Percentiles rank a stretch among this genome's conserved stretches.
These are phyloP conservation scores for Solanum pennellii DNA, from an alignment of 257 asterid genomes.

Conservation along the genomic window DNA sequence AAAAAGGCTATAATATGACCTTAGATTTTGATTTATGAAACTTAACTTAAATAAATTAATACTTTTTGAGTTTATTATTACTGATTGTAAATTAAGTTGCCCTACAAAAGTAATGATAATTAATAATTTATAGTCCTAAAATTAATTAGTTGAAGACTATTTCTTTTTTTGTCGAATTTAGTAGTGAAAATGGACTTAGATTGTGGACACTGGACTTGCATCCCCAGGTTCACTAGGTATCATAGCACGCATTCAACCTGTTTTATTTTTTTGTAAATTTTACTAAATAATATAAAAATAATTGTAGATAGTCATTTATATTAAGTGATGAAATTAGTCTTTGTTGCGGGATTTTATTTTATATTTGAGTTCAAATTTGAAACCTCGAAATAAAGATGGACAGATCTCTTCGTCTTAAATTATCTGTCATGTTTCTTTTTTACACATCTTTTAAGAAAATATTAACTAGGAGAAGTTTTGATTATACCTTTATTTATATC, in stretches of 20 bases:
- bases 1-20: neutral
- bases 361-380: neutral
- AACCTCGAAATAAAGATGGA: neutral
- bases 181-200: neutral
- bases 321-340: neutral
- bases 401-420: neutral
- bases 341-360: accelerated
- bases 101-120: too few relatives aligned
- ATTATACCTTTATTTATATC: too few relatives aligned
- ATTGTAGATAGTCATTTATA: neutral
- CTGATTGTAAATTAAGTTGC: neutral
- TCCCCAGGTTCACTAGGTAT: neutral
- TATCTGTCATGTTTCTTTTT: too few relatives aligned
- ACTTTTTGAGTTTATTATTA: neutral
- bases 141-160: neutral
- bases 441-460: too few relatives aligned
- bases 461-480: too few relatives aligned
- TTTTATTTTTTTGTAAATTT: neutral
- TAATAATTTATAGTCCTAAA: neutral
- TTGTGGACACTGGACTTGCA: neutral
- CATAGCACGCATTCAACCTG: neutral
- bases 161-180: neutral
- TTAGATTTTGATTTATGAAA: neutral
- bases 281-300: neutral
- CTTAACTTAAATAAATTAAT: neutral